These are phyloP conservation scores for Schoenoplectus tabernaemontani DNA, from an alignment of 202 grass and related monocot species.

Conservation along the genomic window DNA sequence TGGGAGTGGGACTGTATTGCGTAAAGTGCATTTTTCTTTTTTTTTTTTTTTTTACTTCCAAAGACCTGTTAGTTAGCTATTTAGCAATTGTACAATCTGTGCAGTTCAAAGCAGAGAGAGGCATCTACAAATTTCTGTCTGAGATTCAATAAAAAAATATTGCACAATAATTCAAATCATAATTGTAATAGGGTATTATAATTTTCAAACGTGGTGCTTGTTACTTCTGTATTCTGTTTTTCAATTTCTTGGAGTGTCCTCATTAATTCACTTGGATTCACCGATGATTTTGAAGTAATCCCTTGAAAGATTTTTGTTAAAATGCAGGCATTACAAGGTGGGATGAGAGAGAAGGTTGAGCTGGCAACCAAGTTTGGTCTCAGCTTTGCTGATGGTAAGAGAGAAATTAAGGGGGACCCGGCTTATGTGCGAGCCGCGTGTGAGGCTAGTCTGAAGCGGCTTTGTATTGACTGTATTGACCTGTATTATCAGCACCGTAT, in stretches of 20 bases:
- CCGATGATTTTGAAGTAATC: neutral
- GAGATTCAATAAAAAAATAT: neutral
- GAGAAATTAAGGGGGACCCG: constrained; percentile 40
- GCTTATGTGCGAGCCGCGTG: constrained; percentile 54
- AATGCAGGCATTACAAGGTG: constrained; percentile 60
- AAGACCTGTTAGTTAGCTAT: neutral
- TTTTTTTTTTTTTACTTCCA: neutral
- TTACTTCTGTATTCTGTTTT: neutral
- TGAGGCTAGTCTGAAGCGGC: constrained; percentile 49
- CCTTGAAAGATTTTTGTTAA: constrained; percentile 11
- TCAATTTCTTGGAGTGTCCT: neutral
- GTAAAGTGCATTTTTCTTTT: neutral
- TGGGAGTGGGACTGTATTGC: too few relatives aligned
- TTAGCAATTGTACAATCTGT: neutral
- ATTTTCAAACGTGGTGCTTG: too few relatives aligned
- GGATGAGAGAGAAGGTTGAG: constrained; percentile 51
- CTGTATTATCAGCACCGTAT: constrained; percentile 75
- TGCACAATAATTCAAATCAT: too few relatives aligned
- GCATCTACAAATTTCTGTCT: neutral
- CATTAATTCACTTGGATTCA: neutral
- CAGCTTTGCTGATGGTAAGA: constrained; percentile 17
- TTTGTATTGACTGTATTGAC: constrained; percentile 43
- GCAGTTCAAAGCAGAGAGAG: neutral
- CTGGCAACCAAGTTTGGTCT: constrained; percentile 63
- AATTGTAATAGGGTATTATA: too few relatives aligned